phyloP scores from a whole-genome alignment of 805 yeast genomes.

The Candida sonorensis region DNA sequence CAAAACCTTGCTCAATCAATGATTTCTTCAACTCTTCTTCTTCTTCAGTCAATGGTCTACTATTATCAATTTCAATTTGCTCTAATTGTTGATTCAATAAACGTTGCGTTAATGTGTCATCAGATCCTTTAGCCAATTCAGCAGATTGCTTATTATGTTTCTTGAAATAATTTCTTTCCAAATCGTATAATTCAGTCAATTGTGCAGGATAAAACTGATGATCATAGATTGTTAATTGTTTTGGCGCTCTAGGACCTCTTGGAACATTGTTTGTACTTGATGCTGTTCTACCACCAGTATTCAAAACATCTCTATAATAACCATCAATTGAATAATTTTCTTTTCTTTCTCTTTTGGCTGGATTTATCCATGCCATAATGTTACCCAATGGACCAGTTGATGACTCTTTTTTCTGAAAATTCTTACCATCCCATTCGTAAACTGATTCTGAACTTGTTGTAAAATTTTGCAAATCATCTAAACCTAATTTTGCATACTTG shows the following conservation, averaged over 20 bases:
- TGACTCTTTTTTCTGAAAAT: slow-evolving; percentile 59
- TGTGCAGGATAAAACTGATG: slow-evolving; percentile 88
- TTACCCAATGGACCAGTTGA: slow-evolving; percentile 28
- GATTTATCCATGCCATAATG: slow-evolving; percentile 70
- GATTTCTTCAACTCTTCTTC: slow-evolving; percentile 61
- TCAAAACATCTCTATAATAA: slow-evolving; percentile 49
- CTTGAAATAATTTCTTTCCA: slow-evolving; percentile 72
- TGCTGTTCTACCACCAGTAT: slow-evolving; percentile 58
- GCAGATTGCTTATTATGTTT: slow-evolving; percentile 60
- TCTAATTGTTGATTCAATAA: slow-evolving; percentile 35
- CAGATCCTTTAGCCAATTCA: slow-evolving; percentile 53
- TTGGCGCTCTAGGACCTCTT: slow-evolving; percentile 76
- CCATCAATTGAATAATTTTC: slow-evolving; percentile 83
- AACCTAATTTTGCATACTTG: slow-evolving; percentile 60
- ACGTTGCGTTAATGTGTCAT: slow-evolving; percentile 14
- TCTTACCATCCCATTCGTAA: slow-evolving; percentile 85
- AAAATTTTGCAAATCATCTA: slow-evolving; percentile 74
- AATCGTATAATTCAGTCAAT: slow-evolving; percentile 66
- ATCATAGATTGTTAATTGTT: slow-evolving; percentile 73
- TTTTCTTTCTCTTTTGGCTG: slow-evolving; percentile 78
- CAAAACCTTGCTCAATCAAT: slow-evolving; percentile 58
- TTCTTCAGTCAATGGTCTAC: slow-evolving; percentile 78
- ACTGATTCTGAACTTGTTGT: slow-evolving; percentile 50
- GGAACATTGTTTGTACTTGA: slow-evolving; percentile 31
- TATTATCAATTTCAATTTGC: slow-evolving; percentile 66